Evolutionary conservation across 192 early-diverging fungal genomes (phyloP), one percentile per base, ranked within the genome.

Genomic region (Funneliformis geosporum): DNA sequence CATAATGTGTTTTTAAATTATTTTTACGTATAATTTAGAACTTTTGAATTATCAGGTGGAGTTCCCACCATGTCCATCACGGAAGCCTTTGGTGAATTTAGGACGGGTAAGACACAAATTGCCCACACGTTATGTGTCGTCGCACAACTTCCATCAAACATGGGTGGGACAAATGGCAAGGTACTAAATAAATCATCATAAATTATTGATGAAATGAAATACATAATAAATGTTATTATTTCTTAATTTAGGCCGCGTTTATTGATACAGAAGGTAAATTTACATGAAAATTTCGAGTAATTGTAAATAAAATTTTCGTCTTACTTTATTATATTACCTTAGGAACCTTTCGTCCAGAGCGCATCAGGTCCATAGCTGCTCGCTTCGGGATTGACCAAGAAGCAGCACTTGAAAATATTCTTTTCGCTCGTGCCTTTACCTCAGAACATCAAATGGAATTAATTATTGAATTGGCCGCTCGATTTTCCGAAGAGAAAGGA

Each of bases 21-120:
- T 4, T 12, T 5, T n/a, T 21, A 68, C 38, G n/a, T 16, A 65
- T 65, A 33, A 38, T 65, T 16, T 33, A 12, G 11, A 28, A 11
- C 9, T 28, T 61, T 61, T 11, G 12, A 1, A 16, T n/a, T 65
- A 4, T 64, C 43, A 87, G 89, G 94, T 9, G 95, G 95, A 43
- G 87, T 96, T 59, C 91, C 95, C 75, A 89, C 91, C 10, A 91
- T 92, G 89, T 89, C 90, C 16, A 94, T 96, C 65, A 96, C 95
- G 3, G 95, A 96, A 82, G 93, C 88, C 14, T 96, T 95, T 85
- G 94, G 95, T 14, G 94, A 95, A 81, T 96, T 94, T 81, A 83
- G 95, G 39, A 96, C 95, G 8, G 95, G 95, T 1, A 96, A 96
- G 76, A 96, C 94, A 2, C 94, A 96, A 81, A 81, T 96, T 2